Base-by-base conservation (phyloP, 2,329 filamentous ascomycete genomes). In the Colletotrichum trifolii region DNA sequence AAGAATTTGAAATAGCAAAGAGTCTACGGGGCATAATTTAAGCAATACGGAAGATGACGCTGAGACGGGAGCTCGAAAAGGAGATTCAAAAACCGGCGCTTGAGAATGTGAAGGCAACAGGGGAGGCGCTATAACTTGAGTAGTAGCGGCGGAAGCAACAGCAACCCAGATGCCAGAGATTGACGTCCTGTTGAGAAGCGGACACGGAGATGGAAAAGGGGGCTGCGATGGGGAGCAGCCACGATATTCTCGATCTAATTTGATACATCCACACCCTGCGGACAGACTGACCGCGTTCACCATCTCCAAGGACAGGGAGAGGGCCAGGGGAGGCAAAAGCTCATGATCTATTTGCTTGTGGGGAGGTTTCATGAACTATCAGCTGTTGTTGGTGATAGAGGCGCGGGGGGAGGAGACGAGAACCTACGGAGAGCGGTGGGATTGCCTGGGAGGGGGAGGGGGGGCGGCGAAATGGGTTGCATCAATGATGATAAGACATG, bases 1-100 rank as follows among this genome's bases (percentile, higher is more conserved):
- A 81, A 89, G 88, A 72, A 87, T 96, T 66, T 87, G 58, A 65
- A 73, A 47, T n/a, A 12, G 33, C 34, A 12, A 10, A 39, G n/a
- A 42, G 38, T 25, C 25, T 25, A 25, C 25, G 33, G n/a, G 35
- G 43, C 11, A 43, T n/a, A 40, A 34, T 9, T 9, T 8, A 50
- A 53, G 33, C n/a, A 36, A 38, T 13, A 15, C 52, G 47, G 40
- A 48, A 62, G 15, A n/a, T 17, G 40, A 15, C 58, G 49, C 34
- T 35, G 39, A 49, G 39, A 46, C n/a, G 12, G 40, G 48, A 25
- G 39, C 12, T 48, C 46, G 11, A 35, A 13, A 25, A 25, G 45
- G n/a, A 12, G 46, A 12, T n/a, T 38, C 46, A 13, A 49, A 17
- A 46, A 39, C 55, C 45, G 34, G 55, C 43, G 39, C 36, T 10